Conservation (phyloP, 1,284 basidiomycete species). For the Trichosporon faecale region DNA sequence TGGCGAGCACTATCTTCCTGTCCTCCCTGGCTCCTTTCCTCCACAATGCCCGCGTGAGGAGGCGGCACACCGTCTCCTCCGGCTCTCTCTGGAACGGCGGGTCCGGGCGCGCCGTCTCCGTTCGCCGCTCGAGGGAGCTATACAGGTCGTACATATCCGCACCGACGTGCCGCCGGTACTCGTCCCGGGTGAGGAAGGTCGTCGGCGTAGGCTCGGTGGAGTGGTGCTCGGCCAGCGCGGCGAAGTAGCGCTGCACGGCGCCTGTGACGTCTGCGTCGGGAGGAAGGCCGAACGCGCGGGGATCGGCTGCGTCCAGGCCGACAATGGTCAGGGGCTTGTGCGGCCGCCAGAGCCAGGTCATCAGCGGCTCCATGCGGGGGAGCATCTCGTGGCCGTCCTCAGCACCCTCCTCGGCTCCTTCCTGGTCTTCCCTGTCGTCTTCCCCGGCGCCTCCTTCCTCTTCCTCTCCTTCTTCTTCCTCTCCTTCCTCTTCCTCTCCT, state of each 20-base stretch:
- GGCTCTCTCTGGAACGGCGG: neutral
- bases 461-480: too few relatives aligned
- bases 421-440: neutral
- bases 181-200: neutral
- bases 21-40: neutral
- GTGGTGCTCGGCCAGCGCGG: neutral
- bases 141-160: neutral
- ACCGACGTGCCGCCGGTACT: neutral
- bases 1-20: neutral
- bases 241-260: neutral
- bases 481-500: too few relatives aligned
- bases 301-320: neutral
- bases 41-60: neutral
- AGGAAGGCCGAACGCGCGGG: neutral
- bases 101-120: neutral
- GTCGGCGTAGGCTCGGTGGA: neutral
- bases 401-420: too few relatives aligned
- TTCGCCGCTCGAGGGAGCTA: neutral
- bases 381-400: too few relatives aligned
- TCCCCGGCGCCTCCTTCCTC: neutral
- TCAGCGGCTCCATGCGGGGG: neutral
- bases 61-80: neutral
- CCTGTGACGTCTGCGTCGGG: neutral
- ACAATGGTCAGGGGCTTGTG: neutral
- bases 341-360: neutral